Evolutionary conservation across 2,329 filamentous ascomycete genomes (phyloP).

Genomic region (Fusarium sp.): DNA sequence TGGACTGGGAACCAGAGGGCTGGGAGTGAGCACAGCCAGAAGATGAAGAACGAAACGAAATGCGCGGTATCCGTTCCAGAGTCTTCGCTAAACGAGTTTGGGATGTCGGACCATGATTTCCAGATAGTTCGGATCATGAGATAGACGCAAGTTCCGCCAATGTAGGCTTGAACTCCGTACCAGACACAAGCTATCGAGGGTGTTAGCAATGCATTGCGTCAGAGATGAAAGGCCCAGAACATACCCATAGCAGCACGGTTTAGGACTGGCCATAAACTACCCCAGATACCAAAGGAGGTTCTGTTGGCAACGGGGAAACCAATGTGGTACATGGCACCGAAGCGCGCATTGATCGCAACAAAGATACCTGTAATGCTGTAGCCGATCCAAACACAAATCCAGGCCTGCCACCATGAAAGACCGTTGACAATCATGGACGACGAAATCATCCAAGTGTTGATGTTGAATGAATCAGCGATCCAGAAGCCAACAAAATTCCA

Average conservation of each 20-base stretch:
- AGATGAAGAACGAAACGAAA: slow-evolving; percentile 87
- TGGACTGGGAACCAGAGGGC: slow-evolving; percentile 93
- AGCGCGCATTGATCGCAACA: slow-evolving; percentile 82
- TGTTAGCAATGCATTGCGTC: slow-evolving; percentile 23
- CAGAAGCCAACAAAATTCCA: slow-evolving; percentile 93
- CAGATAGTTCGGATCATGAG: slow-evolving; percentile 91
- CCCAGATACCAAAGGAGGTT: slow-evolving; percentile 89
- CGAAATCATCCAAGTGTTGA: slow-evolving; percentile 95
- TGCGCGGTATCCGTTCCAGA: slow-evolving; percentile 81
- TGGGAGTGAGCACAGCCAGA: slow-evolving; percentile 84
- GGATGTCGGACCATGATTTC: slow-evolving; percentile 74
- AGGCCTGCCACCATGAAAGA: slow-evolving; percentile 92
- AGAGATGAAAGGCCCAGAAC: slow-evolving; percentile 27
- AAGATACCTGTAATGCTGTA: slow-evolving; percentile 83
- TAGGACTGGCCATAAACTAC: slow-evolving; percentile 87
- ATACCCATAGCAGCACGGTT: slow-evolving; percentile 84
- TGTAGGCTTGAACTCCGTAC: slow-evolving; percentile 89
- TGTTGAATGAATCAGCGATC: slow-evolving; percentile 88
- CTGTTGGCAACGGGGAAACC: slow-evolving; percentile 86
- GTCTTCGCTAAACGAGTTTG: slow-evolving; percentile 73
- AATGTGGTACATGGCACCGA: slow-evolving; percentile 89
- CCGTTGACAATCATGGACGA: slow-evolving; percentile 83
- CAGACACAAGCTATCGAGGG: slow-evolving; percentile 75
- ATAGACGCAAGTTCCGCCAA: slow-evolving; percentile 86
- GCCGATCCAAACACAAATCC: slow-evolving; percentile 89